A percentile compares a stretch with the other conserved stretches of the same genome.
Conservation (phyloP, 1,139 yeast species). For the Sugiyamaella castrensis region DNA sequence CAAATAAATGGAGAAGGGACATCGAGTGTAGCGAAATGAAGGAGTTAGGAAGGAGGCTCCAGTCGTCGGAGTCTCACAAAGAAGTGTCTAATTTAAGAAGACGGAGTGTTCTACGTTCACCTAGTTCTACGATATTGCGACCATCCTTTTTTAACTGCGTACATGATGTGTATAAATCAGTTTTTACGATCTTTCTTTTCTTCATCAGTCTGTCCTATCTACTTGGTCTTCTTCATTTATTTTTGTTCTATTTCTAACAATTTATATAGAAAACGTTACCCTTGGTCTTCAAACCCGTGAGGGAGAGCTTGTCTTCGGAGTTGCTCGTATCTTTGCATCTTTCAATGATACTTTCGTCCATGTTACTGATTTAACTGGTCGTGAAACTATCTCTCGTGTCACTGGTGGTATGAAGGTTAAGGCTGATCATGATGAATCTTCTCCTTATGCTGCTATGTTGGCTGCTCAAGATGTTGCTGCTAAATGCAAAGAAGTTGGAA, state of each 20-base stretch:
- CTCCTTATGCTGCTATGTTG: conserved; percentile 99
- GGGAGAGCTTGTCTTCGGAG: conserved; percentile 99
- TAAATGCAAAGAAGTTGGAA: conserved; percentile 99
- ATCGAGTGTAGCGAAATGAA: no score
- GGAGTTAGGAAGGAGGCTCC: no score
- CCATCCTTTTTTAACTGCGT: no score
- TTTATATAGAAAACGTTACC: conserved; percentile 49
- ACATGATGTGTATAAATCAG: no score
- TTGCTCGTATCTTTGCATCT: conserved; percentile 99
- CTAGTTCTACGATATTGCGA: no score
- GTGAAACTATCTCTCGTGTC: conserved; percentile 99
- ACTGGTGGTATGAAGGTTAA: conserved; percentile 99
- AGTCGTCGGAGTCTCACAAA: no score
- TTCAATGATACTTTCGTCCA: conserved; percentile 99
- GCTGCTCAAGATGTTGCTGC: conserved; percentile 99
- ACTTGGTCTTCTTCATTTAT: not conserved
- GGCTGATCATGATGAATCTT: conserved; percentile 99
- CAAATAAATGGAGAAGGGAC: no score
- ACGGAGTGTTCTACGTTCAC: no score
- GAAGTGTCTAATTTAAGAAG: no score
- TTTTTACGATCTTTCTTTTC: not conserved
- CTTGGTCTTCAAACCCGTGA: conserved; percentile 87
- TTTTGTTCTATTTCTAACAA: conserved; percentile 7
- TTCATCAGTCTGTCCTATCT: not conserved
- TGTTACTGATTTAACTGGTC: conserved; percentile 99